Evolutionary conservation across 176 grass and related monocot genomes (phyloP), one percentile per base, ranked within the genome.

Genomic region (Musa troglodytarum): DNA sequence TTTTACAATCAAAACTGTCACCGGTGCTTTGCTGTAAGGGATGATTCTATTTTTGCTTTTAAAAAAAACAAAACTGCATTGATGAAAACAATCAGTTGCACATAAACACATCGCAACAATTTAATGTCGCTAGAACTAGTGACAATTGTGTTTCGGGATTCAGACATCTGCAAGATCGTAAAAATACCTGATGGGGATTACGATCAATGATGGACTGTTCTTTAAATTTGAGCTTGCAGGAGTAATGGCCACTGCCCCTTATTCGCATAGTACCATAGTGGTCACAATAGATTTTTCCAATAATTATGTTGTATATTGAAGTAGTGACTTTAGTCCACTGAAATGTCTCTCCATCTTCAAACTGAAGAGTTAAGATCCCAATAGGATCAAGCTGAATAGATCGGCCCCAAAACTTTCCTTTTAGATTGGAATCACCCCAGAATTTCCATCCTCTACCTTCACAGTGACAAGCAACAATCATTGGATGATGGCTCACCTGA

Each of bases 301-400:
- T 90, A 88, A 97, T 97, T 59, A 97, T 97, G 90, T 97, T 97
- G 76, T 97, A 97, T 85, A 97, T 92, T 79, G 89, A 92, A 74
- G 93, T 97, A 43, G 93, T 97, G 57, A 97, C 93, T 86, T 97
- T 97, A 77, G 90, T 92, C 93, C 93, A 97, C 56, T 87, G 90
- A 82, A 97, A 97, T 54, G 75, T 92, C 54, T 97, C 93, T 65
- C 87, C 93, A 2, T 97, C 93, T 85, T 97, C 93, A 81, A 92
- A 97, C 69, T 97, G 83, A 49, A 97, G 93, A 43, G 90, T 97
- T 15, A 97, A 82, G 76, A 97, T 74, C 26, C 93, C 93, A 83
- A 90, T 86, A 49, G 93, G 93, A 79, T 97, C 93, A 83, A 97
- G 93, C 70, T 97, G 93, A 81, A 97, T 97, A 50, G 93, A 97